phyloP scores from a whole-genome alignment of 371 early-diverging fungal species.

The Mortierella sp. region DNA sequence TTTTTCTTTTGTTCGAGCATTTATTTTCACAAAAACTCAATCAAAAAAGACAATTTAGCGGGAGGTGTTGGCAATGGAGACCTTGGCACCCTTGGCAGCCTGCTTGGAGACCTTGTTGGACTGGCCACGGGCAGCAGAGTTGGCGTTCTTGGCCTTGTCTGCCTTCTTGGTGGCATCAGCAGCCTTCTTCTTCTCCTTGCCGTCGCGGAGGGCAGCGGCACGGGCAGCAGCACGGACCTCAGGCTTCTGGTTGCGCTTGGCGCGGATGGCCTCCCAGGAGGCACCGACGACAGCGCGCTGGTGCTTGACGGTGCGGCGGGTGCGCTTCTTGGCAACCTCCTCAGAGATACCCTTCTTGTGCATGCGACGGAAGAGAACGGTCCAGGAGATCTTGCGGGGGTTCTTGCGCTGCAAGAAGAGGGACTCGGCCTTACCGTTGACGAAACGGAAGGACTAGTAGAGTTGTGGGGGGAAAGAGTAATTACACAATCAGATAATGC shows the following conservation, averaged over 20 bases:
- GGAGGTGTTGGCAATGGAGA: constrained; percentile 89
- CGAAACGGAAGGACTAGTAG: constrained; percentile 88
- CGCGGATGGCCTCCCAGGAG: constrained; percentile 94
- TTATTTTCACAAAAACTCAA: constrained; percentile 44
- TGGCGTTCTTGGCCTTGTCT: constrained; percentile 68
- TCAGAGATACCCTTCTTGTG: constrained; percentile 99
- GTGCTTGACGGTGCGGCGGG: constrained; percentile 94
- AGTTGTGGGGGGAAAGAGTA: too few relatives aligned
- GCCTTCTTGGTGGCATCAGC: constrained; percentile 89
- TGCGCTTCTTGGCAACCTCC: constrained; percentile 96
- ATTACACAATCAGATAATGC: not conserved
- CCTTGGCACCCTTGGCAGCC: constrained; percentile 87
- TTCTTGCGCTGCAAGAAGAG: constrained; percentile 95
- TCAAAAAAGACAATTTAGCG: constrained; percentile 74
- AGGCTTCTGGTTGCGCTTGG: constrained; percentile 95
- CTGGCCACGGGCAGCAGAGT: constrained; percentile 60
- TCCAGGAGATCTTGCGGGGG: constrained; percentile 98
- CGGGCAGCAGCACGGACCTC: constrained; percentile 95
- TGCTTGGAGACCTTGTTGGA: constrained; percentile 91
- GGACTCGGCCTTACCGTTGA: constrained; percentile 94
- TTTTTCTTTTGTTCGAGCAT: constrained; percentile 15
- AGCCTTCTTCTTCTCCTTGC: constrained; percentile 90
- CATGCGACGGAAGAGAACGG: constrained; percentile 95
- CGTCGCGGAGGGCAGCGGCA: constrained; percentile 85
- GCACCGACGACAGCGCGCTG: constrained; percentile 97